These are phyloP conservation scores for Diophrys appendiculata DNA, from an alignment of 73 alveolate species.

Conservation along the genomic window DNA sequence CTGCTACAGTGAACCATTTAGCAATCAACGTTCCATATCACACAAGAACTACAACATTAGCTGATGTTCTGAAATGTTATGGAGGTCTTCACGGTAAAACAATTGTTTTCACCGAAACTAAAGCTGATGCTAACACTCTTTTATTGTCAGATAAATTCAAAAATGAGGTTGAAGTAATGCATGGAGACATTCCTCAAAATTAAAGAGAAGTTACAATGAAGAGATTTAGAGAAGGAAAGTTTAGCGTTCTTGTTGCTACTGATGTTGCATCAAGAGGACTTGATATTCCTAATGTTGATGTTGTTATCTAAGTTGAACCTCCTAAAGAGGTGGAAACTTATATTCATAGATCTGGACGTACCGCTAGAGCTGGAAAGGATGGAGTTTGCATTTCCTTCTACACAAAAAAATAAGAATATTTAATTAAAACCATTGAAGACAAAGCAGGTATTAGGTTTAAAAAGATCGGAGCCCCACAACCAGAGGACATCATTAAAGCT, in stretches of 20 bases:
- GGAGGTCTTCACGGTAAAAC: constrained; percentile 85
- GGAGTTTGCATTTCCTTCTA: constrained; percentile 94
- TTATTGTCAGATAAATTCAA: constrained; percentile 80
- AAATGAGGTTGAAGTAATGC: constrained; percentile 84
- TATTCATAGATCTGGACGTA: constrained; percentile 97
- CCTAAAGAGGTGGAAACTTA: constrained; percentile 97
- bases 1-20: constrained; percentile 81
- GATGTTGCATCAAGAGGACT: constrained; percentile 99
- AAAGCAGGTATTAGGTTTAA: constrained; percentile 59
- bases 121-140: constrained; percentile 79
- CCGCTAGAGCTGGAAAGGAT: constrained; percentile 97
- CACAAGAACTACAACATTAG: constrained; percentile 72
- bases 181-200: constrained; percentile 89
- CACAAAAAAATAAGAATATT: constrained; percentile 77
- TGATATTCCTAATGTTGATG: constrained; percentile 95
- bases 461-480: constrained; percentile 63
- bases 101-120: constrained; percentile 81
- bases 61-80: constrained; percentile 67
- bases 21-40: constrained; percentile 78
- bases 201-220: constrained; percentile 93
- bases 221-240: constrained; percentile 90
- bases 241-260: constrained; percentile 95
- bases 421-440: constrained; percentile 62
- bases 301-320: constrained; percentile 94
- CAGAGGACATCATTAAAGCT: constrained; percentile 57